These are phyloP conservation scores for Kuraishia cidri DNA, from an alignment of 805 yeast species.

Conservation along the genomic window DNA sequence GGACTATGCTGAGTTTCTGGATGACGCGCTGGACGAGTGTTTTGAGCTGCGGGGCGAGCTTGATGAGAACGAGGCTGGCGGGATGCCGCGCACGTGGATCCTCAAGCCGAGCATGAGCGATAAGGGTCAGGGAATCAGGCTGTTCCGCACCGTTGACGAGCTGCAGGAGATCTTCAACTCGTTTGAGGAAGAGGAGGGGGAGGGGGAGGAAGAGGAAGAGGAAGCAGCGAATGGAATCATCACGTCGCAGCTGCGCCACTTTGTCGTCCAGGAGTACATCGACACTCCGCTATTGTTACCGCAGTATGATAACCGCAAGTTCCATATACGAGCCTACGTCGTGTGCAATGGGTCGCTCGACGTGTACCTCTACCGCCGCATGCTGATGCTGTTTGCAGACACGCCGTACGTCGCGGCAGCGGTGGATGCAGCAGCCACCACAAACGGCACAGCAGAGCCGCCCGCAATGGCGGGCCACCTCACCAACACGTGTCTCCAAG, in stretches of 20 bases:
- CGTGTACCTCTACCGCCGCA: slow-evolving; percentile 73
- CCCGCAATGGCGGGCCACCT: slow-evolving; percentile 70
- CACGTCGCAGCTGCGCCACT: slow-evolving; percentile 83
- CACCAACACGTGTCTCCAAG: slow-evolving; percentile 89
- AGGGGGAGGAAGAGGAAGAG: slow-evolving; percentile 47
- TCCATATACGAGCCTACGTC: slow-evolving; percentile 84
- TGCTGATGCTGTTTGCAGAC: slow-evolving; percentile 77
- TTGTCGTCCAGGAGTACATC: slow-evolving; percentile 80
- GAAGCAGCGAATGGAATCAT: slow-evolving; percentile 54
- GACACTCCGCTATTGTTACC: slow-evolving; percentile 57
- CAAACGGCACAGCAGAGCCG: too few relatives aligned
- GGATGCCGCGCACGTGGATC: slow-evolving; percentile 56
- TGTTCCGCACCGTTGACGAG: slow-evolving; percentile 72
- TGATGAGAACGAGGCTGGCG: slow-evolving; percentile 31
- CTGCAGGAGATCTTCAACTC: slow-evolving; percentile 77
- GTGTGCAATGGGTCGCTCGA: slow-evolving; percentile 63
- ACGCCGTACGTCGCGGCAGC: slow-evolving; percentile 38
- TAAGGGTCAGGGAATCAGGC: slow-evolving; percentile 89
- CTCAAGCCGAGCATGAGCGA: slow-evolving; percentile 97
- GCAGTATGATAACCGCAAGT: slow-evolving; percentile 59
- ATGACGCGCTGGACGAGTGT: slow-evolving; percentile 87
- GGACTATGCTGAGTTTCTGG: slow-evolving; percentile 93
- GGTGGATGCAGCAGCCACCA: too few relatives aligned
- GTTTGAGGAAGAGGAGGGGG: slow-evolving; percentile 68
- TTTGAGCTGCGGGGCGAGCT: slow-evolving; percentile 82